Evolutionary conservation across 352 stramenopile genomes (phyloP), one percentile per base, ranked within the genome.

Genomic region (Globisporangium nagaii): DNA sequence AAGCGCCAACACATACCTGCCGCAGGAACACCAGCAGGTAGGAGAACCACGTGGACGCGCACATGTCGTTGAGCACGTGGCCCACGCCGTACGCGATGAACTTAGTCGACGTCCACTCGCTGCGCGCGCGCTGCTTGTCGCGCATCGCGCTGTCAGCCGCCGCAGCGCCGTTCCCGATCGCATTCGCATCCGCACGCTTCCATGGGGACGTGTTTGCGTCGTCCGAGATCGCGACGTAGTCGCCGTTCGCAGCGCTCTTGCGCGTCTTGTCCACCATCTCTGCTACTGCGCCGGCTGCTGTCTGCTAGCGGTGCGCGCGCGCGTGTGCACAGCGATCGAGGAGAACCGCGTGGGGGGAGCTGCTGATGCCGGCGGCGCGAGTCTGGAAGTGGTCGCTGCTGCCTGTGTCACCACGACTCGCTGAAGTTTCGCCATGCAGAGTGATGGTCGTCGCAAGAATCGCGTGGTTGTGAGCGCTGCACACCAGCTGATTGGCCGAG

Each of bases 61-160:
- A 94, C 83, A 94, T 91, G 62, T 94, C 84, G 59, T 94, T 94
- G 10, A 92, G 72, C 28, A 94, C 82, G 50, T 94, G 81, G 53
- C 84, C 84, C 4, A 94, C 82, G 56, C 78, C 81, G 48, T 94
- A 94, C 4, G 79, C 69, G 9, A 94, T 49, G 56, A 79, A 90
- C 42, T 73, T 73, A 39, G 60, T 47, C 8, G 65, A 58, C 20
- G 79, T 88, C 79, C 82, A 93, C 56, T 78, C 58, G 6, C 11
- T 40, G 12, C 30, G 58, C 15, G 30, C 44, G 30, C 31, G 49
- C 52, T 57, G 39, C 39, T 44, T 41, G 7, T 12, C 28, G 47
- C 50, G 30, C 27, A 39, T 53, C 28, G 25, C 42, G 27, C 30
- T 35, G 28, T 48, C 34, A 9, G 57, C 39, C 15, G 20, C 24